These are phyloP conservation scores for Juncus inflexus DNA, from an alignment of 176 grass and related monocot genomes.

Conservation along the genomic window DNA sequence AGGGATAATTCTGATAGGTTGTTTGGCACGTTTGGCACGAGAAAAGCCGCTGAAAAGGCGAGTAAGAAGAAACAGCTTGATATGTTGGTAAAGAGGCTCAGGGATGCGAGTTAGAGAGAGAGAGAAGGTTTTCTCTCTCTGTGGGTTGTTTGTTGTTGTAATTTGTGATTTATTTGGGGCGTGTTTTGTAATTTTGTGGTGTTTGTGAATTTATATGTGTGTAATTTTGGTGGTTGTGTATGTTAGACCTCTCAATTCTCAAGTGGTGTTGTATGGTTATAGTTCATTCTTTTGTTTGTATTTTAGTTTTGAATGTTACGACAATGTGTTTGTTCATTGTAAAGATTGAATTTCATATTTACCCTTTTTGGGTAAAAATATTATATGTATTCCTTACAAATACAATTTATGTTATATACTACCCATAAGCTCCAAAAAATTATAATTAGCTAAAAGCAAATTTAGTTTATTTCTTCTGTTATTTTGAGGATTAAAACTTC, in stretches of 20 bases:
- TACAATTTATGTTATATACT: neutral
- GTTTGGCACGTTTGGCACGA: constrained; percentile 77
- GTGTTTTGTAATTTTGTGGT: constrained; percentile 17
- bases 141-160: constrained; percentile 15
- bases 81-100: constrained; percentile 85
- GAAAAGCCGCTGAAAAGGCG: constrained; percentile 54
- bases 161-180: constrained; percentile 15
- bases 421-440: neutral
- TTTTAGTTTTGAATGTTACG: too few relatives aligned
- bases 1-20: constrained; percentile 92
- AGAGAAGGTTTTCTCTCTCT: constrained; percentile 2
- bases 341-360: too few relatives aligned
- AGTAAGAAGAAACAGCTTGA: constrained; percentile 83
- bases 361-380: too few relatives aligned
- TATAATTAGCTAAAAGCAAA: too few relatives aligned
- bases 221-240: constrained; percentile 6
- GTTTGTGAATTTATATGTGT: constrained; percentile 4
- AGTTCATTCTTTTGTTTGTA: constrained; percentile 23
- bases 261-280: constrained; percentile 14
- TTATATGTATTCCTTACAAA: neutral
- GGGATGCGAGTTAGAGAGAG: constrained; percentile 59
- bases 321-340: too few relatives aligned
- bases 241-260: constrained; percentile 19
- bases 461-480: too few relatives aligned
- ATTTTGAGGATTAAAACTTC: too few relatives aligned